Percentiles rank a stretch among this genome's conserved stretches.
phyloP scores from a whole-genome alignment of 176 grass and related monocot genomes.

The Ensete ventricosum region DNA sequence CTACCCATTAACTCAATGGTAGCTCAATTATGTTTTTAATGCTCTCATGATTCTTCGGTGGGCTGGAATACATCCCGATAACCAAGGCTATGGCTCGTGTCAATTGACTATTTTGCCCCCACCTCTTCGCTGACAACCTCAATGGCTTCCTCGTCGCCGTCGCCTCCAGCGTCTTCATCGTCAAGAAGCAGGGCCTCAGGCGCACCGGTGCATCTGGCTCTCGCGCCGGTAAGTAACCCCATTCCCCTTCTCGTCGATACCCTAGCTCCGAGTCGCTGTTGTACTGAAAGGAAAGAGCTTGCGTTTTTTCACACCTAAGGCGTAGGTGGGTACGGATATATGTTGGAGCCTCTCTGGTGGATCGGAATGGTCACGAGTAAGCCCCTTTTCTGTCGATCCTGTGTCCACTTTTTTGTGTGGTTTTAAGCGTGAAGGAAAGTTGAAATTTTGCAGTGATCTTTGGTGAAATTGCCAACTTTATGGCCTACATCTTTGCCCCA shows the following conservation, averaged over 20 bases:
- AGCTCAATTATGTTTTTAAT: too few relatives aligned
- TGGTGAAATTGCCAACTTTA: slow-evolving; percentile 85
- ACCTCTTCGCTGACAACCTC: slow-evolving; percentile 81
- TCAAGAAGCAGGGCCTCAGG: slow-evolving; percentile 90
- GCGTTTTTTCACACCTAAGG: too few relatives aligned
- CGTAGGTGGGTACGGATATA: slow-evolving; percentile 83
- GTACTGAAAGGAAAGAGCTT: too few relatives aligned
- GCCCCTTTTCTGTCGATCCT: slow-evolving; percentile 11
- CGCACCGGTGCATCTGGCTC: too few relatives aligned
- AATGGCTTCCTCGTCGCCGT: slow-evolving; percentile 76
- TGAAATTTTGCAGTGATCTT: slow-evolving; percentile 57
- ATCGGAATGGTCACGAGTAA: slow-evolving; percentile 90
- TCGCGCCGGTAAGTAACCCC: slow-evolving; percentile 51
- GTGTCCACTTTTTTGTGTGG: neutral
- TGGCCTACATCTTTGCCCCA: slow-evolving; percentile 89
- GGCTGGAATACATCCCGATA: too few relatives aligned
- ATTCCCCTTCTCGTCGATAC: neutral
- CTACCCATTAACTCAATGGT: too few relatives aligned
- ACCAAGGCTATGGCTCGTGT: too few relatives aligned
- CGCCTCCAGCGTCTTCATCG: slow-evolving; percentile 90
- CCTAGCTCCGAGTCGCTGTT: too few relatives aligned
- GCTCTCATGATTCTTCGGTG: too few relatives aligned
- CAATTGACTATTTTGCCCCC: too few relatives aligned
- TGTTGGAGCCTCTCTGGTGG: slow-evolving; percentile 97
- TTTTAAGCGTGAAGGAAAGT: neutral